Evolutionary conservation across 2,329 filamentous ascomycete species (phyloP), one percentile per base, ranked within the genome.

Genomic region (Zasmidium cellare): DNA sequence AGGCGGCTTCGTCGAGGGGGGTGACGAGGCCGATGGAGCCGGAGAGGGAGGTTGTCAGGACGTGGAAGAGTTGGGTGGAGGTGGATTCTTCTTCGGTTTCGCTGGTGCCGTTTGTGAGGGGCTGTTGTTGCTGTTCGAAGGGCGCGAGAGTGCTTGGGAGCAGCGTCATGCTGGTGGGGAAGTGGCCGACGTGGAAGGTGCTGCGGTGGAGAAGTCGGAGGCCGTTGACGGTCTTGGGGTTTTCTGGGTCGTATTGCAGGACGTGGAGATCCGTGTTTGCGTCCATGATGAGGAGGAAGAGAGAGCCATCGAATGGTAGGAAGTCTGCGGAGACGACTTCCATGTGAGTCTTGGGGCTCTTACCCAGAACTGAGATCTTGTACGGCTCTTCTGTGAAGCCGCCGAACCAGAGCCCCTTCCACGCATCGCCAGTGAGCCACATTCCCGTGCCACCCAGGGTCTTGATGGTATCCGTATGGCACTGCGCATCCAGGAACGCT

Each of bases 311-410:
- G 67, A 93, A 88, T 0, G 94, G 94, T 7, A 99, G 77, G 69
- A 99, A 93, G 58, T 97, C 93, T 1, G 90, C 91, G 5, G 88
- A 84, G 31, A 96, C 75, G 19, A 96, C 85, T 68, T 94, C 90
- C 67, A 97, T 80, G 46, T 84, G 85, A 19, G 89, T 88, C 41
- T 87, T 83, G 3, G 61, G 61, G 67, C 89, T 91, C 76, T 97
- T 97, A 45, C 92, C 92, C 65, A 97, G 92, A 2, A 97, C 82
- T 61, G 92, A 89, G 86, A 99, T 92, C 65, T 90, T 92, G 73
- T 97, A 99, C 0, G 94, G 94, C 70, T 97, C 94, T 76, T 99
- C 93, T 76, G 90, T 94, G 71, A 97, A 99, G 0, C 94, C 94
- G 0, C 91, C 90, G 66, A 99, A 96, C 92, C 94, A 97, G 2